Evolutionary conservation across 1,139 yeast genomes (phyloP).

Genomic region (Candida labiduridarum): DNA sequence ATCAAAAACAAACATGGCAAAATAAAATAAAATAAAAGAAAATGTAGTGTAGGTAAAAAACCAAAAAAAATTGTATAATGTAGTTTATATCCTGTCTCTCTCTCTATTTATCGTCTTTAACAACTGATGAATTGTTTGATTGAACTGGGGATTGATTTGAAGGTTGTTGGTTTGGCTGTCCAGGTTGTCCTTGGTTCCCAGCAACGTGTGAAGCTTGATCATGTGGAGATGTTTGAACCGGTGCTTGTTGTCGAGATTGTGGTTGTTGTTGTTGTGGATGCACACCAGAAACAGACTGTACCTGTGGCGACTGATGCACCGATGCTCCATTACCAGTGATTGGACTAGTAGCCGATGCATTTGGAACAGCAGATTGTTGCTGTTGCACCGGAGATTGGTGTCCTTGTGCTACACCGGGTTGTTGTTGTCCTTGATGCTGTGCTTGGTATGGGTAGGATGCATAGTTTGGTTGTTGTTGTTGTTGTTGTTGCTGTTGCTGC

Average conservation of each 20-base stretch:
- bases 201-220: neutral
- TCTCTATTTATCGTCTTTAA: constrained; percentile 1
- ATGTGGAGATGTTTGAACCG: constrained; percentile 2
- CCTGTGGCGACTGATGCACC: constrained; percentile 3
- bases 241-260: neutral
- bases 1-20: neutral
- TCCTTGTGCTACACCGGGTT: neutral
- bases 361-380: neutral
- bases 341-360: neutral
- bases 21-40: neutral
- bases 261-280: neutral
- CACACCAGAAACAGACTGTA: neutral
- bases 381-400: constrained; percentile 1
- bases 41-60: neutral
- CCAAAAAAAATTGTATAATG: neutral
- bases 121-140: neutral
- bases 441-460: constrained; percentile 1
- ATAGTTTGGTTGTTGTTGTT: neutral
- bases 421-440: constrained; percentile 3
- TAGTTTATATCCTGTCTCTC: neutral
- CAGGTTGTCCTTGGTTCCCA: neutral
- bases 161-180: constrained; percentile 1
- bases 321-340: constrained; percentile 5
- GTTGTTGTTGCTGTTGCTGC: neutral
- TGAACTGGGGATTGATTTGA: constrained; percentile 2